Evolutionary conservation across 139 green algal species (phyloP), one percentile per base, ranked within the genome.

Genomic region (Chlorella ohadii): DNA sequence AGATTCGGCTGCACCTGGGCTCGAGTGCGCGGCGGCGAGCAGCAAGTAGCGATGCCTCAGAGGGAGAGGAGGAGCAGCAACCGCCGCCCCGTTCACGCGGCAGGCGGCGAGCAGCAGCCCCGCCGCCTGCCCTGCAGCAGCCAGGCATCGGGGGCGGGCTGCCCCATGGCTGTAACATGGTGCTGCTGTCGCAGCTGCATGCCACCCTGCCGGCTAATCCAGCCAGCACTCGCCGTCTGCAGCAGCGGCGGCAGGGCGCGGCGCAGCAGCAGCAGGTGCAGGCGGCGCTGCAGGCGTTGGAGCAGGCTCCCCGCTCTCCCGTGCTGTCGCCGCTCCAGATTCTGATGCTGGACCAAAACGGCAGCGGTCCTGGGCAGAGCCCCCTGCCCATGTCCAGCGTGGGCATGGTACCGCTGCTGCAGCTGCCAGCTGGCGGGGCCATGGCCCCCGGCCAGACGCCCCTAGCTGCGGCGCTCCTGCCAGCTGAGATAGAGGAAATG

Each of bases 351-450:
- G 76, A 19, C 25, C 56, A 20, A 9, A 34, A 9, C 36, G 76
- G 47, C 59, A 72, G 36, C 56, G 57, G 59, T 59, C 76, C 76
- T 17, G 41, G 61, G 76, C 76, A 72, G 25, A 82, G 59, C 12
- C 76, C 75, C 19, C 76, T 82, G 23, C 75, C 28, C 34, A n/a
- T 33, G 55, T 33, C 51, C 27, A 34, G 65, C 33, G 23, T 72
- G 33, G 22, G 68, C 38, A 31, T 27, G 68, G 27, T 31, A 22
- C 28, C 25, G 39, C 70, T 38, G 39, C 39, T 27, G 27, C 39
- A 16, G 39, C 70, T 71, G 64, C n/a, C 64, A 9, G 31, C 64
- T 39, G 31, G n/a, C 31, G 31, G 23, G 28, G 27, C 41, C 19
- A 5, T 31, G 65, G 68, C 36, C 25, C 38, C 36, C 15, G 36